Evolutionary conservation across 1,139 yeast species (phyloP), one percentile per base, ranked within the genome.

Genomic region (Hyphopichia burtonii): DNA sequence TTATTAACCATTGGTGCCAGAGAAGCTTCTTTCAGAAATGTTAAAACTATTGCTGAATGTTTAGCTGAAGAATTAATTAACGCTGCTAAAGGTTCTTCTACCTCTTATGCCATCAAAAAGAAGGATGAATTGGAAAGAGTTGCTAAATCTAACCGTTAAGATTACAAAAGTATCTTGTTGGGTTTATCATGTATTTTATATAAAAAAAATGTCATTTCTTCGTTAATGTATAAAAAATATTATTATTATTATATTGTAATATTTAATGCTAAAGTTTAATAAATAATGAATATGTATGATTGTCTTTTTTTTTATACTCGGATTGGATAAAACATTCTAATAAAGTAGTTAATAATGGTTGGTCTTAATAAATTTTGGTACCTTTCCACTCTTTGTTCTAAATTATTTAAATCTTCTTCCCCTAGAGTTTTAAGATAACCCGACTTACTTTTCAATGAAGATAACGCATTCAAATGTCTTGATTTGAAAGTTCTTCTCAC

Each of bases 121-220:
- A 94, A 94, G 96, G 99, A 94, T 77, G 99, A 93, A 85, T 87
- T 93, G 77, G 99, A 94, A 85, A 96, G 99, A 87, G 99, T 93
- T 77, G 99, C 99, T 76, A 93, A 93, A 82, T 90, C 98, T 76
- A 93, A 93, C 96, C 98, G 99, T 89, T 93, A 93, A 86, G 65
- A 51, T 51, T 11, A 25, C 11, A 25, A 8, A 25, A 25, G 12
- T 5, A 20, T 20, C 23, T n/a, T 20, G 28, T 18, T 31, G 51
- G 45, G 17, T 49, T 48, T 53, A 44, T 45, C 50, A 47, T 53
- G 53, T 56, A 54, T 55, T 54, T 52, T 48, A 52, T 48, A 44
- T 51, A 50, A 51, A 48, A n/a, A n/a, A n/a, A n/a, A n/a, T n/a
- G 51, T 50, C 51, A 50, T 50, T 41, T 28, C 25, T 33, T 33